Conservation (phyloP, 441 rosid genomes). For the Adansonia madagascariensis region DNA sequence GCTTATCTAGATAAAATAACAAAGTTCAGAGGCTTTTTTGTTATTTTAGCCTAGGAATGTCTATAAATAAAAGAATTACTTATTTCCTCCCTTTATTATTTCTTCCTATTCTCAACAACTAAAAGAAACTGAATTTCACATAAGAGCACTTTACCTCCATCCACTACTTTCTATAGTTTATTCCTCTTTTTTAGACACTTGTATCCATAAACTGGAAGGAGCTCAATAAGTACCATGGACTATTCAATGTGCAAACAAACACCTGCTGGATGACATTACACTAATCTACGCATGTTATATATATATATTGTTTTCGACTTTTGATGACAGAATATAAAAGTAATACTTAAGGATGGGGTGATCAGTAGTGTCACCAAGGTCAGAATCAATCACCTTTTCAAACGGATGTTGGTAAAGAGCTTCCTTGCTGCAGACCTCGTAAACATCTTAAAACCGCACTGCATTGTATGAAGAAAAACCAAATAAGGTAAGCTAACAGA, state of each 20-base stretch:
- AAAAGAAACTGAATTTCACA: background rate
- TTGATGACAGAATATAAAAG: background rate
- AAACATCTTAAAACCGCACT: slow-evolving; percentile 99
- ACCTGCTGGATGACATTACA: background rate
- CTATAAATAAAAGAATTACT: background rate
- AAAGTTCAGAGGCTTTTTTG: no score
- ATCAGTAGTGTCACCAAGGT: background rate
- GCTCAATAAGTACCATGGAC: background rate
- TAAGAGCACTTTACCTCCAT: background rate
- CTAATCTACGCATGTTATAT: background rate
- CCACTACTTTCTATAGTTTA: background rate
- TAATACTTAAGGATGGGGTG: background rate
- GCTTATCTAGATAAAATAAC: no score
- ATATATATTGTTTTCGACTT: background rate
- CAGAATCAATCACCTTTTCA: slow-evolving; percentile 60
- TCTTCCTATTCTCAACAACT: background rate
- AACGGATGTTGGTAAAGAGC: slow-evolving; percentile 79
- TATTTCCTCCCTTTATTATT: background rate
- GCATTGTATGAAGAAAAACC: slow-evolving; percentile 28
- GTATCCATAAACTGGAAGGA: background rate
- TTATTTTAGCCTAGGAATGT: no score
- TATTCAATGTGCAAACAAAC: background rate
- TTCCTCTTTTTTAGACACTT: background rate
- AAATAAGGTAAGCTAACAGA: no score
- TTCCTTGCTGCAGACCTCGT: slow-evolving; percentile 92